Base-by-base conservation (phyloP, 169 alveolate species). In the Eimeria sp. region DNA sequence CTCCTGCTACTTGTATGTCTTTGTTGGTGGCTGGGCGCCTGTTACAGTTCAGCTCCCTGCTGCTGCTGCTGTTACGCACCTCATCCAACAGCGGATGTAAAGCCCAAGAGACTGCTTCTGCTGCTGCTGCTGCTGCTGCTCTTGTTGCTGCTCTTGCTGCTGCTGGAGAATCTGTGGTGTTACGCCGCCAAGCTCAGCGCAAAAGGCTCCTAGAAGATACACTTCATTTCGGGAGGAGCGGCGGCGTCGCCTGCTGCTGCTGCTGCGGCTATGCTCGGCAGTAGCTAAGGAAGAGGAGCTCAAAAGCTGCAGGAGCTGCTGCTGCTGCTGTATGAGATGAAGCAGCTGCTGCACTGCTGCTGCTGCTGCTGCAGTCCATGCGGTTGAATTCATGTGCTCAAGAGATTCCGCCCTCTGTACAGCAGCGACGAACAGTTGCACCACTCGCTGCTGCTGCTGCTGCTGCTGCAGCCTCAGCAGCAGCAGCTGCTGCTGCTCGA, bases 301-400 rank as follows among this genome's bases (percentile, higher is more conserved):
- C 23, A 37, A 33, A 30, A 76, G 85, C 85, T 30, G 85, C 85
- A 76, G 62, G 60, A 76, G 85, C 85, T 76, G 52, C 85, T 76
- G 85, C 85, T 76, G 85, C 85, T 76, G 60, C 0, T 30, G n/a
- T 37, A 46, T 76, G 85, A 76, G 85, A 30, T 37, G 60, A 30
- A 76, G 85, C 64, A 76, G 85, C 85, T 76, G 85, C 85, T 76
- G 64, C 85, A 49, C 85, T 13, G 85, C 85, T 43, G 85, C 85
- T 40, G 85, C 85, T 20, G 85, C 85, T n/a, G 85, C 33, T 1
- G 30, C 13, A 40, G 25, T 37, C 33, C 85, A 37, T 16, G 56
- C 18, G 4, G 85, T 76, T 30, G 85, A n/a, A 76, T 23, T 20
- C 56, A 76, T 13, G 13, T 76, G 85, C 58, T 76, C 30, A 16